Base-by-base conservation (phyloP, 1,139 yeast genomes). In the Kodamaea alishanica region DNA sequence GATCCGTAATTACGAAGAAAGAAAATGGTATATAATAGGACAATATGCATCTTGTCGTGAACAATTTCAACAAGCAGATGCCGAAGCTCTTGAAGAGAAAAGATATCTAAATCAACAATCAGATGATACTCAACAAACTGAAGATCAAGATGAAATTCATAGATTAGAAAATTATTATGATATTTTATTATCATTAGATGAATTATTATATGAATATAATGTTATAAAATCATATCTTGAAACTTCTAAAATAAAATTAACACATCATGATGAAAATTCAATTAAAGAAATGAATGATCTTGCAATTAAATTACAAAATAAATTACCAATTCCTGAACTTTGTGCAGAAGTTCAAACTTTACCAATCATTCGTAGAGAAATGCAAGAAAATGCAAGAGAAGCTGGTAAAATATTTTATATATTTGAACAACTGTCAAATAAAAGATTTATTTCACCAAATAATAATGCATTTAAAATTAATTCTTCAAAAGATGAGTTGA, bases 321-420 rank as follows among this genome's bases (percentile, higher is more conserved):
- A 46, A 37, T 41, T 62, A 20, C 61, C 60, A n/a, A 39, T 60
- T 5, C 50, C 55, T 2, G 54, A 54, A 9, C 44, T 65, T 22
- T 43, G 51, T 11, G 45, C 49, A 6, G 49, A 40, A 24, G 51
- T 50, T n/a, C 61, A 56, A 2, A 50, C 43, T 11, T 46, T 65
- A 30, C 54, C 62, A 6, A 58, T 60, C 11, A 43, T 61, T 9
- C 51, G 70, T 36, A 52, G 67, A 11, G 59, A 60, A 32, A 48
- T 60, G 24, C 48, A 45, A 32, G 67, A 63, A 33, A 64, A 56
- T 43, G 67, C 69, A 6, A 43, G 47, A 20, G 67, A 62, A 41
- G 69, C 63, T 1, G 67, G 65, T 2, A 55, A 53, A 37, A 45
- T 65, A 6, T 37, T 39, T 23, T 15, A 35, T 15, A 37, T 39